Base-by-base conservation (phyloP, 768 basidiomycete genomes). In the Termitomyces bulborhizus region DNA sequence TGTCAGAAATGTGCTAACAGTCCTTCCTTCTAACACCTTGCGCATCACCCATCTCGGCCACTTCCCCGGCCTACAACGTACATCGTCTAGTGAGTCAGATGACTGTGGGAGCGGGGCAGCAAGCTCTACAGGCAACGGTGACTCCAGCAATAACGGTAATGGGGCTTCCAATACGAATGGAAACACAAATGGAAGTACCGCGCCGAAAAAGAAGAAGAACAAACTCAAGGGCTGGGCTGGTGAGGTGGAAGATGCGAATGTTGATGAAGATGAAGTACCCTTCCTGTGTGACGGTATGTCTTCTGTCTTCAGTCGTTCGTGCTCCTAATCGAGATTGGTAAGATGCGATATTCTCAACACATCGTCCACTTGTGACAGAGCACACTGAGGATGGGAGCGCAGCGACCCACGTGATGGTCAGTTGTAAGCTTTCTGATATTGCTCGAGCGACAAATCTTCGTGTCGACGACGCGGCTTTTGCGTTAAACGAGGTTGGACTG, bases 391-490 rank as follows among this genome's bases (percentile, higher is more conserved):
- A 90, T 57, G 90, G 90, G 7, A 82, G 85, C 56, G 85, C 86
- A 5, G 81, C 79, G 36, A 83, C 83, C 6, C 85, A 93, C 59
- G 77, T 88, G 54, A 74, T 80, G 41, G 77, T 89, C 27, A 72
- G 71, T 21, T 91, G 88, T 67, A 85, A 86, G 18, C 78, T 98
- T n/a, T 74, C 73, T 8, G 85, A 90, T 36, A 82, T 98, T 54
- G 86, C 93, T 1, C 74, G 76, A 16, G 89, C 86, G 29, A 91
- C 91, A 46, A 86, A 90, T 68, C 73, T 98, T 51, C 81, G 90
- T 1, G 68, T 85, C 0, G 92, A 97, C 53, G 96, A 98, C 66
- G 83, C 86, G 0, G 88, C 92, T 0, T 94, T 92, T 69, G 92
- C 94, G 2, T 69, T 98, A 61, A 86, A 89, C 54, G 93, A 95